phyloP scores from a whole-genome alignment of 2,329 filamentous ascomycete genomes.

The Grosmannia serpens region DNA sequence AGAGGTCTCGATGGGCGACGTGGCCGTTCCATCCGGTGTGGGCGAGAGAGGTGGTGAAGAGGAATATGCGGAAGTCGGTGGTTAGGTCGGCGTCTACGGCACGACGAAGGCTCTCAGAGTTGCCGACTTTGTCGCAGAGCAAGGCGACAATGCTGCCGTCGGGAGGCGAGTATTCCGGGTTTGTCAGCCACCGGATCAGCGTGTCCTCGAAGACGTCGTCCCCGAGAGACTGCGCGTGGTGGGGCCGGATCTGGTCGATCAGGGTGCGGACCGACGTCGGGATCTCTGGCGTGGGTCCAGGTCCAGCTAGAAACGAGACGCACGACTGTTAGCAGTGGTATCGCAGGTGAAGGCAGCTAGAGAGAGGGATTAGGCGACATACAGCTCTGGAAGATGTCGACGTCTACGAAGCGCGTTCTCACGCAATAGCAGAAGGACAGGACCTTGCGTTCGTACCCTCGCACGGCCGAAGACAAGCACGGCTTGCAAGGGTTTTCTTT shows the following conservation, averaged over 20 bases:
- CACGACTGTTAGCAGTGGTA: background rate
- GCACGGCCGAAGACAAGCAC: conserved; percentile 17
- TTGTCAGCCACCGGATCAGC: conserved; percentile 18
- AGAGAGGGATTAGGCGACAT: background rate
- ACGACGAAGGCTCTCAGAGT: conserved; percentile 12
- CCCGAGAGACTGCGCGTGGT: background rate
- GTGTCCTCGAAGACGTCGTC: conserved; percentile 15
- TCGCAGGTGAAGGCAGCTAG: background rate
- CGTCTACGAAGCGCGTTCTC: conserved; percentile 17
- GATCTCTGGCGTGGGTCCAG: conserved; percentile 3
- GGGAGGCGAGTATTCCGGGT: conserved; percentile 14
- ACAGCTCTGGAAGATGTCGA: conserved; percentile 17
- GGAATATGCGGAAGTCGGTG: conserved; percentile 17
- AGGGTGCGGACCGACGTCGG: conserved; percentile 8
- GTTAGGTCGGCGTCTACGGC: conserved; percentile 14
- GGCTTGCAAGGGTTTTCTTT: conserved; percentile 17
- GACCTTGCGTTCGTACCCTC: conserved; percentile 16
- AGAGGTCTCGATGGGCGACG: conserved; percentile 12
- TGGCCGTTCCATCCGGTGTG: conserved; percentile 14
- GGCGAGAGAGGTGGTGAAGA: conserved; percentile 18
- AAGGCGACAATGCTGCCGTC: conserved; percentile 18
- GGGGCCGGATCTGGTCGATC: conserved; percentile 9
- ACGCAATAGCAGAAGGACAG: conserved; percentile 20
- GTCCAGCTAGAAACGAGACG: conserved; percentile 1
- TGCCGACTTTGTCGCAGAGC: conserved; percentile 16